Evolutionary conservation across 768 basidiomycete genomes (phyloP), one percentile per base, ranked within the genome.

Genomic region (Naganishia antarctica): DNA sequence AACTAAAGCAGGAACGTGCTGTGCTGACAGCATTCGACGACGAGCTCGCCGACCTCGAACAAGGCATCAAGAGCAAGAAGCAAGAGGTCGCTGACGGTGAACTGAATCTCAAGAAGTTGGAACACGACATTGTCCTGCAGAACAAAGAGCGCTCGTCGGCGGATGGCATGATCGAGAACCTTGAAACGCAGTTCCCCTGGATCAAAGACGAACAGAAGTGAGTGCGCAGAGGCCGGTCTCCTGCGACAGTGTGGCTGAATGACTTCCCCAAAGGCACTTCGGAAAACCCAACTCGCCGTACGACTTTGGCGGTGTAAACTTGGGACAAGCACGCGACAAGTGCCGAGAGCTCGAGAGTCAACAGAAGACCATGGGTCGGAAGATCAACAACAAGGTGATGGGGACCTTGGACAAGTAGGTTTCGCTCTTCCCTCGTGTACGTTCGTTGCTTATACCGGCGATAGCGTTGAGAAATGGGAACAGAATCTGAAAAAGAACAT

Each of bases 391-490:
- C 3, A 96, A 94, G 76, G 92, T 91, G 48, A 85, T 96, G 81
- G 90, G 87, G 70, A 93, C 93, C 89, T 90, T 97, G 53, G 94
- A 96, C 69, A 87, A 84, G 91, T 96, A 67, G 65, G 86, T 78
- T 53, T 9, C 16, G 15, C 28, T 16, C 43, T 45, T 4, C 18
- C 25, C 31, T 9, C 11, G 26, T 4, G 26, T n/a, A 28, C 1
- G 21, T 12, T 37, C 66, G 26, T 57, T 32, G 12, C 7, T 48
- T 31, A 60, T 15, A 60, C 25, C 49, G 66, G 29, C 34, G 12
- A 13, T 70, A 96, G 92, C 61, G 90, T 93, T 48, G 96, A 98
- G 81, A 96, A 94, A 81, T 86, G 88, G 71, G 94, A 99, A 76
- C 76, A 82, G 0, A 83, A 84, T n/a, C 80, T 96, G 48, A 87